Percentiles rank a stretch among this genome's conserved stretches.
Evolutionary conservation across 805 yeast genomes (phyloP).

Genomic region (Candida gorgasii): DNA sequence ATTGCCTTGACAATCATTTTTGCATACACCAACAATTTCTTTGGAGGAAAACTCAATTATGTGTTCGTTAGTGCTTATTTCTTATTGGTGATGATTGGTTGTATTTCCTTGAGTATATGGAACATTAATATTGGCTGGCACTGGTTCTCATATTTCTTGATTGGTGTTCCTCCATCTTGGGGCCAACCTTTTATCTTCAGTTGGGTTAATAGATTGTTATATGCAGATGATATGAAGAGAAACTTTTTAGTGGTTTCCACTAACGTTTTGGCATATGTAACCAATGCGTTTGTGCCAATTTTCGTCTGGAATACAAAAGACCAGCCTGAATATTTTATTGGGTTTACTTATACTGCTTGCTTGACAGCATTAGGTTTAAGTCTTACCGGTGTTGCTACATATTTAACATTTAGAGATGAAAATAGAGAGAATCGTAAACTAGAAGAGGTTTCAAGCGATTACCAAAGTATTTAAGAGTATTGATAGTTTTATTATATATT

Average conservation of each 20-base stretch:
- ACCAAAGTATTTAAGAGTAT: neutral
- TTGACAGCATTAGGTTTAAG: constrained; percentile 31
- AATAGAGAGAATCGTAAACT: constrained; percentile 24
- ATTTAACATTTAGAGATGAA: constrained; percentile 28
- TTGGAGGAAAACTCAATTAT: constrained; percentile 36
- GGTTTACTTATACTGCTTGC: constrained; percentile 36
- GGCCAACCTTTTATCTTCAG: constrained; percentile 59
- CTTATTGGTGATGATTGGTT: constrained; percentile 40
- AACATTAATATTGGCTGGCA: constrained; percentile 48
- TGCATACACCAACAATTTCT: constrained; percentile 31
- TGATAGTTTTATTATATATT: too few relatives aligned
- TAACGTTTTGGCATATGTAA: constrained; percentile 40
- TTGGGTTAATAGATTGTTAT: constrained; percentile 53
- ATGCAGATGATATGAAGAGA: constrained; percentile 44
- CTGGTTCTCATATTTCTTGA: constrained; percentile 50
- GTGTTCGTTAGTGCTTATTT: constrained; percentile 40
- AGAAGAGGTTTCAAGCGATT: neutral
- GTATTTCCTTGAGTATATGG: constrained; percentile 49
- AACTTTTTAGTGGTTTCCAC: constrained; percentile 40
- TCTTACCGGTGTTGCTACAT: constrained; percentile 28
- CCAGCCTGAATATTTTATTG: constrained; percentile 32
- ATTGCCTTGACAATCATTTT: constrained; percentile 25
- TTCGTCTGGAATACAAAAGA: constrained; percentile 40
- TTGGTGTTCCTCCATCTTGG: constrained; percentile 49
- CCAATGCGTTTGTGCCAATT: constrained; percentile 40